A percentile compares a stretch with the other conserved stretches of the same genome.
Evolutionary conservation across 352 stramenopile species (phyloP).

Genomic region (Pythium volutum): DNA sequence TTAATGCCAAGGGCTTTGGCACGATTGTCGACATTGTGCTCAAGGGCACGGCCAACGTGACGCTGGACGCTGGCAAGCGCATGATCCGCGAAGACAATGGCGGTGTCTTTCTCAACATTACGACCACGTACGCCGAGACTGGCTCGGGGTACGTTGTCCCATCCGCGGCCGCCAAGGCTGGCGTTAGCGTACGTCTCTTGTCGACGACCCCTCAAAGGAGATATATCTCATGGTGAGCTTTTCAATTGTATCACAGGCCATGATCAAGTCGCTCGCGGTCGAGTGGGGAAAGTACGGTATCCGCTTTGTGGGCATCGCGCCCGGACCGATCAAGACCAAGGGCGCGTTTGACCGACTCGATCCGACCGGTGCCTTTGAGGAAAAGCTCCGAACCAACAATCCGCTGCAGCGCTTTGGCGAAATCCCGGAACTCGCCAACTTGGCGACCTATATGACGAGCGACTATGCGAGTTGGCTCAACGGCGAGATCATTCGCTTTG

Average conservation of each 20-base stretch:
- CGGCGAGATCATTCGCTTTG: conserved; percentile 78
- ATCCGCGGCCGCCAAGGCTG: conserved; percentile 93
- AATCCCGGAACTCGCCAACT: conserved; percentile 75
- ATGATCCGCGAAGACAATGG: conserved; percentile 73
- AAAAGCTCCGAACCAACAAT: conserved; percentile 68
- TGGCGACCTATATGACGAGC: conserved; percentile 72
- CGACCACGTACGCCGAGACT: conserved; percentile 93
- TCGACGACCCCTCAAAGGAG: neutral
- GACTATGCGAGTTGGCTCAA: conserved; percentile 84
- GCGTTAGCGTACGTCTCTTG: conserved; percentile 63
- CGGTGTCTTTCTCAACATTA: conserved; percentile 96
- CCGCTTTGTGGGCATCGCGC: conserved; percentile 95
- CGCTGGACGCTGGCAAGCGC: conserved; percentile 71
- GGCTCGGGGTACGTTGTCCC: conserved; percentile 94
- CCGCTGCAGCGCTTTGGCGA: conserved; percentile 70
- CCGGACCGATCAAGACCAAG: conserved; percentile 92
- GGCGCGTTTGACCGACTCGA: conserved; percentile 78
- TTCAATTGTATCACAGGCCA: too few species aligned
- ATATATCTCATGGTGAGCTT: neutral
- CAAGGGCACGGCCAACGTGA: conserved; percentile 84
- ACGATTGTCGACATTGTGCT: conserved; percentile 97
- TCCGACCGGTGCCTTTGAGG: conserved; percentile 61
- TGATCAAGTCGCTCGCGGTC: conserved; percentile 94
- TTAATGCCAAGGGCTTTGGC: conserved; percentile 93
- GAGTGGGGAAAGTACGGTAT: conserved; percentile 97